Percentiles rank a stretch among this genome's conserved stretches.
These are phyloP conservation scores for Tanacetum coccineum DNA, from an alignment of 129 eudicot species.

Conservation along the genomic window DNA sequence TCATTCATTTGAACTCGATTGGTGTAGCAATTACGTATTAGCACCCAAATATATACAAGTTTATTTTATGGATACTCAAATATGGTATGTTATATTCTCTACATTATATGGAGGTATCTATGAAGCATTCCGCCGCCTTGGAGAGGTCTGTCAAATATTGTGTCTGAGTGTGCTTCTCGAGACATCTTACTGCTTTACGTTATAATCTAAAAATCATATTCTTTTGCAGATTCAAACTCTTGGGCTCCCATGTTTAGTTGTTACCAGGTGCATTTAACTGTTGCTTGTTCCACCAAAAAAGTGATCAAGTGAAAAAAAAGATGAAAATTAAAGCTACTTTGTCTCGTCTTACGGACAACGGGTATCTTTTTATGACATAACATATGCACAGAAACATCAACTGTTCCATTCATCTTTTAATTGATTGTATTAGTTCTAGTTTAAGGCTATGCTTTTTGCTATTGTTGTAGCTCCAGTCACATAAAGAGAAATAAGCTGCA, in stretches of 20 bases:
- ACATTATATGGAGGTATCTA: too few relatives aligned
- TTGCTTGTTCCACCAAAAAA: conserved; percentile 75
- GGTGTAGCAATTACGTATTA: conserved; percentile 4
- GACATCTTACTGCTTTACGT: conserved; percentile 11
- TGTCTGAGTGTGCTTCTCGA: too few relatives aligned
- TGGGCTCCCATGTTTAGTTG: conserved; percentile 80
- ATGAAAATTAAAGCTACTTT: conserved; percentile 91
- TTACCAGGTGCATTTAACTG: conserved; percentile 92
- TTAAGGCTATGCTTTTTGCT: conserved; percentile 12
- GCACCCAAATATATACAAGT: too few relatives aligned
- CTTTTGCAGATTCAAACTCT: conserved; percentile 82
- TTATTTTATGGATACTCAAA: too few relatives aligned
- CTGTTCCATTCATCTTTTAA: not conserved
- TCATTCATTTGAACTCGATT: not conserved
- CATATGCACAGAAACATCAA: not conserved
- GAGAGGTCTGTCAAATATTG: too few relatives aligned
- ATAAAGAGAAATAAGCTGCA: conserved; percentile 84
- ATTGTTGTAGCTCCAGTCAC: conserved; percentile 51
- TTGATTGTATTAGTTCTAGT: not conserved
- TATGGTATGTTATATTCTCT: too few relatives aligned
- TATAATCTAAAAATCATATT: conserved; percentile 16
- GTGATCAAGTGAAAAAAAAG: conserved; percentile 65
- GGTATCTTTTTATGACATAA: conserved; percentile 32
- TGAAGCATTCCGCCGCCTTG: too few relatives aligned
- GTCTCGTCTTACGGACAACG: conserved; percentile 61